Evolutionary conservation across 116 monocot species (phyloP), one percentile per base, ranked within the genome.

Genomic region (Posidonia oceanica): DNA sequence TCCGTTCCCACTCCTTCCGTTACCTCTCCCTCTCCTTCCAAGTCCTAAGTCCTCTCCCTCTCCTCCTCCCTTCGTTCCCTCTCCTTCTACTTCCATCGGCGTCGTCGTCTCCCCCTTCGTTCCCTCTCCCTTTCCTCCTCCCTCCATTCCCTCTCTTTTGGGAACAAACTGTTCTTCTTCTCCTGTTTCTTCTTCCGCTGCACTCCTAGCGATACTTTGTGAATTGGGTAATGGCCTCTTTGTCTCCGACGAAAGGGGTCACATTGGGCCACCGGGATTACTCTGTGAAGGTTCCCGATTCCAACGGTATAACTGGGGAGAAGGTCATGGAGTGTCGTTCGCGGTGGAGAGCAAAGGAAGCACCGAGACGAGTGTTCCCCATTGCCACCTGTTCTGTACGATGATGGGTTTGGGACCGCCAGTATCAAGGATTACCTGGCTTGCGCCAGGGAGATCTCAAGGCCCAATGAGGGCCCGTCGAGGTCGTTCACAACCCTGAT

Each of bases 361-460:
- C 16, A 21, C 2, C 36, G 16, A 3, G 53, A 2, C 8, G 53
- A 38, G 39, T 23, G 7, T 21, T n/a, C 14, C n/a, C 42, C 70
- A 37, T 52, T 78, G 10, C 51, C n/a, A 0, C 8, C 48, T 10
- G 72, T 72, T 52, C 51, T 73, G 1, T 73, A 72, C 54, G 78
- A 78, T 22, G 78, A 78, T 44, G 72, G 72, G 3, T 78, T 72
- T 42, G 78, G 78, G 40, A 61, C 36, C 11, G 55, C 54, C 11
- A 77, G 83, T 39, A 58, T 94, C 4, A 74, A 62, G 76, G 94
- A 90, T 57, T 90, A 85, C 74, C 22, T 90, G 12, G 85, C 85
- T 29, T 21, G 59, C 41, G 76, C 81, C 4, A 70, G 77, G 77
- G 85, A 83, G 60, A 44, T 87, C 16, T 44, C 69, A 5, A 64